phyloP scores from a whole-genome alignment of 2,329 filamentous ascomycete species.

The Pseudocercospora eumusae region DNA sequence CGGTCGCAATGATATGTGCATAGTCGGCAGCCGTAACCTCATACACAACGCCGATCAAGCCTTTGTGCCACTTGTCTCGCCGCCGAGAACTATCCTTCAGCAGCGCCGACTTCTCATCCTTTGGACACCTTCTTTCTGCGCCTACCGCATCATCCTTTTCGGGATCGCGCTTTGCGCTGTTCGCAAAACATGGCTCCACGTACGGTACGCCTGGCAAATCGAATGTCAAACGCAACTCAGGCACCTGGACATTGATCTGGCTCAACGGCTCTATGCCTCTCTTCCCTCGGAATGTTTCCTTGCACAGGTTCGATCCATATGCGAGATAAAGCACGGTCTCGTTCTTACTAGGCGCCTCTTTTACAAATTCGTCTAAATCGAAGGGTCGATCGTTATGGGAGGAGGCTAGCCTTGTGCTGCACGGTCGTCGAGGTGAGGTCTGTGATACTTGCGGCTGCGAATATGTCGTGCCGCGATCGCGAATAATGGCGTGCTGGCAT shows the following conservation, averaged over 20 bases:
- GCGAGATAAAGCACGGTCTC: conserved; percentile 53
- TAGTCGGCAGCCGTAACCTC: conserved; percentile 86
- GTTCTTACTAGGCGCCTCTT: conserved; percentile 13
- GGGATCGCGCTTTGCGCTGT: conserved; percentile 64
- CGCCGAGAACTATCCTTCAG: conserved; percentile 37
- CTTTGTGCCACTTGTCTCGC: conserved; percentile 68
- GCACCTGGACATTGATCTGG: conserved; percentile 77
- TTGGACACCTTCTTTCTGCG: not conserved
- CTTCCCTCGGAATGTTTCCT: conserved; percentile 73
- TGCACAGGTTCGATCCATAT: conserved; percentile 86
- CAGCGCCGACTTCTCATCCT: conserved; percentile 41
- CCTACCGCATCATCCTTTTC: conserved; percentile 33
- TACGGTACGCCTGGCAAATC: conserved; percentile 86
- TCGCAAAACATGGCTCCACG: conserved; percentile 87
- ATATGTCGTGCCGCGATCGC: conserved; percentile 11
- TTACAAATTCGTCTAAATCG: conserved; percentile 28
- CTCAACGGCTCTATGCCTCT: conserved; percentile 81
- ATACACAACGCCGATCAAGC: conserved; percentile 90
- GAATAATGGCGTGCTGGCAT: conserved; percentile 29
- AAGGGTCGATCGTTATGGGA: conserved; percentile 23
- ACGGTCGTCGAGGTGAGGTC: conserved; percentile 17
- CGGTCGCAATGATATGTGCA: conserved; percentile 81
- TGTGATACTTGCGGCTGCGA: conserved; percentile 7
- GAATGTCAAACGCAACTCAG: conserved; percentile 76
- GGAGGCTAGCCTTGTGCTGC: conserved; percentile 24